These are phyloP conservation scores for Tetracladium setigerum DNA, from an alignment of 495 filamentous ascomycete species.

Conservation along the genomic window DNA sequence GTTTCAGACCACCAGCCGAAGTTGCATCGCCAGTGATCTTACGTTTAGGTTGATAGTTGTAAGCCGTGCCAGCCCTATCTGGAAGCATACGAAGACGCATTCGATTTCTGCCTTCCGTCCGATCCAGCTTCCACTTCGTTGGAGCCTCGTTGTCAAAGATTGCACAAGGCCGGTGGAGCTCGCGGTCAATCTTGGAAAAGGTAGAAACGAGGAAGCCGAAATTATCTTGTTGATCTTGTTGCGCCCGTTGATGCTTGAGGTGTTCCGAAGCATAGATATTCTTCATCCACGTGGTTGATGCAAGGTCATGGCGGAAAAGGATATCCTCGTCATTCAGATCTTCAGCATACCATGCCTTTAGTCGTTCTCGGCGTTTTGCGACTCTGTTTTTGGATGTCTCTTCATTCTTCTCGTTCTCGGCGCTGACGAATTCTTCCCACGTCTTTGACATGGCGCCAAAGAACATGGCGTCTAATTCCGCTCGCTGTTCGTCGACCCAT, in stretches of 20 bases:
- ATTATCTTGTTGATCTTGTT: constrained; percentile 91
- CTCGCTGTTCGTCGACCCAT: constrained; percentile 82
- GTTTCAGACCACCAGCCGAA: constrained; percentile 23
- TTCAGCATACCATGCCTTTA: constrained; percentile 69
- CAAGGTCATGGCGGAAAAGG: constrained; percentile 69
- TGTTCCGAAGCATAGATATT: constrained; percentile 91
- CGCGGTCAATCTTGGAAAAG: constrained; percentile 64
- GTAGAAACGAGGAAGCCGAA: constrained; percentile 62
- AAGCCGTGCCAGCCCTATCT: constrained; percentile 47
- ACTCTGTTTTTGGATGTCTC: constrained; percentile 62
- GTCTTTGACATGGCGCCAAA: constrained; percentile 65
- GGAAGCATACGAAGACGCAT: constrained; percentile 85
- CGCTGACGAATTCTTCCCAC: constrained; percentile 78
- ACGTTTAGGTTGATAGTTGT: constrained; percentile 81
- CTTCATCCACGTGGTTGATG: constrained; percentile 82
- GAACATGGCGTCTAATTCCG: constrained; percentile 74
- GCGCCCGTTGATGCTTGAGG: constrained; percentile 75
- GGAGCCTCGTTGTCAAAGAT: constrained; percentile 59
- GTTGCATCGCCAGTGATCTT: constrained; percentile 33
- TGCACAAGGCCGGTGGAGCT: constrained; percentile 68
- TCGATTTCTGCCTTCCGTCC: constrained; percentile 90
- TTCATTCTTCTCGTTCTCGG: constrained; percentile 70
- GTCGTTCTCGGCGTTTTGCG: constrained; percentile 67
- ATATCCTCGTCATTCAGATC: constrained; percentile 60
- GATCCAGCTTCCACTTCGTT: constrained; percentile 82